Base-by-base conservation (phyloP, 805 yeast species). In the Suhomyces sp. region DNA sequence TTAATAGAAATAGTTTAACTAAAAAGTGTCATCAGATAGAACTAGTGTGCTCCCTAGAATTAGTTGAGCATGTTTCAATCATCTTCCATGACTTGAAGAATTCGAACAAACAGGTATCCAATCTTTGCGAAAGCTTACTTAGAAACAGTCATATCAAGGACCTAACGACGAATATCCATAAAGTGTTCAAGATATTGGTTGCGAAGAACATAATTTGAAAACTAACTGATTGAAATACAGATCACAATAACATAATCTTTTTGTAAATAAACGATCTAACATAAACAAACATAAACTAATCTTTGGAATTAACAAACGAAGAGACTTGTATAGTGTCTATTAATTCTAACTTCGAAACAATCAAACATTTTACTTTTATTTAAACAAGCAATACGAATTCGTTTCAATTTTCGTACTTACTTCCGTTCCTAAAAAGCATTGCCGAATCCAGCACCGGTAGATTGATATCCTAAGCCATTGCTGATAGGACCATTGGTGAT, bases 371-470 rank as follows among this genome's bases (percentile, higher is more conserved):
- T n/a, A n/a, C n/a, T n/a, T n/a, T n/a, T n/a, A n/a, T n/a, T n/a
- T n/a, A n/a, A n/a, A n/a, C n/a, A n/a, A n/a, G n/a, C n/a, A n/a
- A n/a, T n/a, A n/a, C n/a, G n/a, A n/a, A n/a, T n/a, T n/a, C n/a
- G n/a, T n/a, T n/a, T n/a, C n/a, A n/a, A n/a, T n/a, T n/a, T n/a
- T n/a, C n/a, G n/a, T n/a, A n/a, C n/a, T n/a, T n/a, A n/a, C n/a
- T n/a, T n/a, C n/a, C n/a, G n/a, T 23, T 11, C 24, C 10, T 53
- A 63, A 43, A 59, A 63, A 8, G 63, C 65, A 42, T 77, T 79
- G 50, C 87, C 83, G 60, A 82, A 80, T 8, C 84, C 85, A 54
- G 77, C 70, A 36, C 88, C 88, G 22, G 88, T 82, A 38, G 82
- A 71, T 59, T 81, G 86, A 61, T 71, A 74, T 25, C 84, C 84